Conservation (phyloP, 1,284 basidiomycete species). For the Marasmius fiardii region DNA sequence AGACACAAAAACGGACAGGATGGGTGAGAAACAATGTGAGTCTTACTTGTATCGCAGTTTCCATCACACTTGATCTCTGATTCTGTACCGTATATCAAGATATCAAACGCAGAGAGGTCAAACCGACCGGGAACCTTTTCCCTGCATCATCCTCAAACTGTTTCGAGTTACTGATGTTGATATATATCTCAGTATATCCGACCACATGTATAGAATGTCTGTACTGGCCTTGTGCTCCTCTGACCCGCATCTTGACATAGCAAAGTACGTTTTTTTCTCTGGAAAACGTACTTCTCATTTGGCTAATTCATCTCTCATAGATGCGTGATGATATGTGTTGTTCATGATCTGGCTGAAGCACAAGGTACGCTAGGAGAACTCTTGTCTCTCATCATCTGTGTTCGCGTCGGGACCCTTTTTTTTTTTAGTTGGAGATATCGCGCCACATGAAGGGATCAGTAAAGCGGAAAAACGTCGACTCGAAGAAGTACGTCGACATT, state of each 20-base stretch:
- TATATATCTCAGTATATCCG: slow-evolving; percentile 67
- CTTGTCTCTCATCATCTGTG: not conserved
- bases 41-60: slow-evolving; percentile 2
- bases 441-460: slow-evolving; percentile 84
- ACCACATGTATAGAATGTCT: slow-evolving; percentile 99
- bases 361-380: slow-evolving; percentile 48
- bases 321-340: slow-evolving; percentile 86
- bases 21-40: slow-evolving; percentile 84
- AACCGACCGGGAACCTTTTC: slow-evolving; percentile 6
- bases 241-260: slow-evolving; percentile 69
- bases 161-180: slow-evolving; percentile 8
- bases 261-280: slow-evolving; percentile 49
- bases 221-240: slow-evolving; percentile 83
- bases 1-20: slow-evolving; percentile 94
- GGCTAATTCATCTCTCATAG: slow-evolving; percentile 33
- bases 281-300: not conserved
- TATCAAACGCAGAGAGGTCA: slow-evolving; percentile 78
- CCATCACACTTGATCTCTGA: not conserved
- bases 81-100: slow-evolving; percentile 40
- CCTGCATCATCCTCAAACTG: not conserved
- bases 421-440: slow-evolving; percentile 83
- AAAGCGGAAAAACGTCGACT: slow-evolving; percentile 78
- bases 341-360: slow-evolving; percentile 96
- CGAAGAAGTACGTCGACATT: slow-evolving; percentile 52
- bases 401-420: not conserved